Evolutionary conservation across 495 filamentous ascomycete species (phyloP).

Genomic region (Cairneyella variabilis): DNA sequence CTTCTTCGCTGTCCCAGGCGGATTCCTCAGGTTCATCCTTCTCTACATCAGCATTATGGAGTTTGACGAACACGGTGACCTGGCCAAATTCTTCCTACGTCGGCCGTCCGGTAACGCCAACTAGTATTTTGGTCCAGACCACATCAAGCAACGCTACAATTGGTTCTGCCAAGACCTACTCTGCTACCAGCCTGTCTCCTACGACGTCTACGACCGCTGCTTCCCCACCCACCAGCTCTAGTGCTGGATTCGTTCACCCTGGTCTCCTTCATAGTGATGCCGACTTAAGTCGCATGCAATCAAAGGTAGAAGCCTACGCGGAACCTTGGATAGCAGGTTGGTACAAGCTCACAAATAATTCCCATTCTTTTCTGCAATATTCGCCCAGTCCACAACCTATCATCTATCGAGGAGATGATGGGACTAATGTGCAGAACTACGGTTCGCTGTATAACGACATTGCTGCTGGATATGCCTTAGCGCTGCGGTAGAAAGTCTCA

Average conservation of each 20-base stretch:
- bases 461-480: conserved; percentile 36
- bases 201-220: no score
- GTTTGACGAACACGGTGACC: no score
- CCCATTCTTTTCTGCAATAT: conserved; percentile 28
- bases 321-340: conserved; percentile 37
- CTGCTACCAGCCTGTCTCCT: no score
- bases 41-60: no score
- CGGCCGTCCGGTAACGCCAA: no score
- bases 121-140: no score
- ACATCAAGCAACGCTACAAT: no score
- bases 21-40: no score
- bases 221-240: no score
- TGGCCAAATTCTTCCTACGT: no score
- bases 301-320: conserved; percentile 25
- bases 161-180: no score
- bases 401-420: conserved; percentile 32
- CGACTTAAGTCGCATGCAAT: conserved; percentile 34
- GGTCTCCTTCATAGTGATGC: conserved; percentile 36
- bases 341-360: conserved; percentile 25
- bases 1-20: no score
- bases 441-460: conserved; percentile 33
- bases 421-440: conserved; percentile 35
- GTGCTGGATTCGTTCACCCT: conserved; percentile 22
- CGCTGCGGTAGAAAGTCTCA: conserved; percentile 38
- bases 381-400: conserved; percentile 22